Percentiles rank a stretch among this genome's conserved stretches.
Conservation (phyloP, 2,329 filamentous ascomycete genomes). For the Blastomyces parvus region DNA sequence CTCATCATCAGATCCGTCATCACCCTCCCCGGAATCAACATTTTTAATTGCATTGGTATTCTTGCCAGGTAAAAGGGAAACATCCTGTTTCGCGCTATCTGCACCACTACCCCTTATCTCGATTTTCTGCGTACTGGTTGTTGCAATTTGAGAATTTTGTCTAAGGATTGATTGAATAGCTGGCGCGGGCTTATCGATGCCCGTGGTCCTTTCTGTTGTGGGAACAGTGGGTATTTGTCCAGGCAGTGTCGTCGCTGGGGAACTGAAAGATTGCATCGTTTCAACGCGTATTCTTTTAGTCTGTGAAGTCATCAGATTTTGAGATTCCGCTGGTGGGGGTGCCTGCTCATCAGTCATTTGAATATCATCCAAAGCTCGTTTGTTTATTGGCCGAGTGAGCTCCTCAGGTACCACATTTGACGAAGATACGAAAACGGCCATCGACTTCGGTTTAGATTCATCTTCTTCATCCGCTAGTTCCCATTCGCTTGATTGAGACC, state of each 20-base stretch:
- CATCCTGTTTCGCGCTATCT: not conserved
- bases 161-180: not conserved
- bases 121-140: not conserved
- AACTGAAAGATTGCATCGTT: not conserved
- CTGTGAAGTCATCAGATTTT: constrained; percentile 8
- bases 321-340: not conserved
- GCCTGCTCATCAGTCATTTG: constrained; percentile 11
- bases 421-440: not conserved
- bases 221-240: not conserved
- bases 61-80: not conserved
- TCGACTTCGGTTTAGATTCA: not conserved
- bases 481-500: constrained; percentile 19
- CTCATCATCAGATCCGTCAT: constrained; percentile 40
- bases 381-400: constrained; percentile 14
- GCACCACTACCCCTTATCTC: not conserved
- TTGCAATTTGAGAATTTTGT: not conserved
- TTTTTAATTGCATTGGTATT: constrained; percentile 5
- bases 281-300: constrained; percentile 11
- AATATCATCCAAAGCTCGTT: constrained; percentile 21
- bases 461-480: constrained; percentile 25
- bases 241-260: not conserved
- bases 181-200: not conserved
- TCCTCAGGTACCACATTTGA: constrained; percentile 10
- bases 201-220: not conserved
- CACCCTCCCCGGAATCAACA: constrained; percentile 18